Percentiles rank a stretch among this genome's conserved stretches.
Evolutionary conservation across 805 yeast genomes (phyloP).

Genomic region (Kodamaea neixiangensis): DNA sequence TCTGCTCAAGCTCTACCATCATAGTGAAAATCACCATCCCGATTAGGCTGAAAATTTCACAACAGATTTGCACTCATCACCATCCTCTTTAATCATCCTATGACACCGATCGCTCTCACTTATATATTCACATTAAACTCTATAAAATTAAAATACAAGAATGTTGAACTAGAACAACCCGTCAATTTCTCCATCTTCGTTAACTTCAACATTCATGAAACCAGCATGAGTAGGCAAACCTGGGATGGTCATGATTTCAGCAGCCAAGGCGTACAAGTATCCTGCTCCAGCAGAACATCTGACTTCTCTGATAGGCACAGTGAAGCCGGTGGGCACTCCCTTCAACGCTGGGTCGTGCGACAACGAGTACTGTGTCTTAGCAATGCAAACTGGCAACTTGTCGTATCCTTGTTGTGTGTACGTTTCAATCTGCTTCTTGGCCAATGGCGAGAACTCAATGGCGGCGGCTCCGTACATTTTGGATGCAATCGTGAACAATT

Average conservation of each 20-base stretch:
- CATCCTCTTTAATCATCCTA: too few species aligned
- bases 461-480: constrained; percentile 92
- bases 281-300: constrained; percentile 97
- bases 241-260: constrained; percentile 96
- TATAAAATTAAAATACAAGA: constrained; percentile 1
- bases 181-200: constrained; percentile 86
- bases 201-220: constrained; percentile 94
- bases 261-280: constrained; percentile 92
- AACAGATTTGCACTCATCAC: too few species aligned
- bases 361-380: constrained; percentile 94
- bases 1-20: too few species aligned
- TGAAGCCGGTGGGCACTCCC: constrained; percentile 94
- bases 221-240: constrained; percentile 97
- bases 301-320: constrained; percentile 91
- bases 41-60: too few species aligned
- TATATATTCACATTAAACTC: background rate
- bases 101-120: too few species aligned
- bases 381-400: constrained; percentile 91
- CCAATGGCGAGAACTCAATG: constrained; percentile 80
- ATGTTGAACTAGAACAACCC: constrained; percentile 66
- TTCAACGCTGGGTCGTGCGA: constrained; percentile 92
- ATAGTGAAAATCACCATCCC: too few species aligned
- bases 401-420: constrained; percentile 88
- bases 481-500: constrained; percentile 74
- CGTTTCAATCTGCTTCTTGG: constrained; percentile 75